Conservation (phyloP, 768 basidiomycete species). For the Leccinum longicurvipes region DNA sequence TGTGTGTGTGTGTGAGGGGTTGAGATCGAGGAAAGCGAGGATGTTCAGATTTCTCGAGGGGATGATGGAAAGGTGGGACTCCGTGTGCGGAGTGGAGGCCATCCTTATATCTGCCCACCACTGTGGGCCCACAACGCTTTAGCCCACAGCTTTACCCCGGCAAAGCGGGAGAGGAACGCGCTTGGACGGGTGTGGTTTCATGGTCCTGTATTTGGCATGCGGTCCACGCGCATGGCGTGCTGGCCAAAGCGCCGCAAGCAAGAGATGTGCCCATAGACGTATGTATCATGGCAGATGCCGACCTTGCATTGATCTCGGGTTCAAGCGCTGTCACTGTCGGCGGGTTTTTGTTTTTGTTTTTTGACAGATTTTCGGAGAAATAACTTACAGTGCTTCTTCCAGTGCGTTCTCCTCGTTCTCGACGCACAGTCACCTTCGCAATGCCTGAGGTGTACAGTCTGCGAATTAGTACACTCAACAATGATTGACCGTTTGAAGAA, state of each 20-base stretch:
- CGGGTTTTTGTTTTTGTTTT: not conserved
- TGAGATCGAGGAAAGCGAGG: not conserved
- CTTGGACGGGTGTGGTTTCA: constrained; percentile 8
- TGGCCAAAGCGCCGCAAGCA: not conserved
- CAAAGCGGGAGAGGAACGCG: constrained; percentile 16
- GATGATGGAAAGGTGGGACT: not conserved
- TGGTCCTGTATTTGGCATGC: no score
- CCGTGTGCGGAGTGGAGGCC: constrained; percentile 1
- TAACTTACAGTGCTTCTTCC: no score
- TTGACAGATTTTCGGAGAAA: no score
- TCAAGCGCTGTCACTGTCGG: constrained; percentile 7
- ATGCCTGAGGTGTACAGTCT: no score
- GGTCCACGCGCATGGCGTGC: no score
- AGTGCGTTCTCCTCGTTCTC: not conserved
- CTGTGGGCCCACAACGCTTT: not conserved
- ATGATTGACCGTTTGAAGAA: no score
- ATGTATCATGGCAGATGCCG: constrained; percentile 10
- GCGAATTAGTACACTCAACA: not conserved
- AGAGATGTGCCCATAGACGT: no score
- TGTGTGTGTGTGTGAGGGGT: not conserved
- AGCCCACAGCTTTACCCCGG: constrained; percentile 5
- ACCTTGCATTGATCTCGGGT: constrained; percentile 21
- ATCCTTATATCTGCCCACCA: constrained; percentile 10
- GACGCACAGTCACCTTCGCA: no score
- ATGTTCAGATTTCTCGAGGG: not conserved